phyloP scores from a whole-genome alignment of 129 eudicot species.

The Scalesia atractyloides region DNA sequence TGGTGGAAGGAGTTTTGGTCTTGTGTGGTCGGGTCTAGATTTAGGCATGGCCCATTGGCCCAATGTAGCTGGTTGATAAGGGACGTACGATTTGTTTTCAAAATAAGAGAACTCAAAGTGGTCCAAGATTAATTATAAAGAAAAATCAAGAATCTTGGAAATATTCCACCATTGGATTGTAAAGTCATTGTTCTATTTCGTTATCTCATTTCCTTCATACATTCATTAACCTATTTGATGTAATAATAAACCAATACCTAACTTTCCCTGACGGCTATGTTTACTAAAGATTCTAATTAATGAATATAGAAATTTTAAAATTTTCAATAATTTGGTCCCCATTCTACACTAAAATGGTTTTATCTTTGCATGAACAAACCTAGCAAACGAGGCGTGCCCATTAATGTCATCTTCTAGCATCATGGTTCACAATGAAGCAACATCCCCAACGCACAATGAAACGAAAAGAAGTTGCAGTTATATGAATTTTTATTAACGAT shows the following conservation, averaged over 20 bases:
- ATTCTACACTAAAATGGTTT: not conserved
- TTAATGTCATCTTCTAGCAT: no score
- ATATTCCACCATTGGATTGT: not conserved
- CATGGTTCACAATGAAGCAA: no score
- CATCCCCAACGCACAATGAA: no score
- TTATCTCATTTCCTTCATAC: not conserved
- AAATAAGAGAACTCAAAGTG: not conserved
- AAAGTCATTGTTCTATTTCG: not conserved
- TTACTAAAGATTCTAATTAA: not conserved
- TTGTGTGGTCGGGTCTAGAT: slow-evolving; percentile 5
- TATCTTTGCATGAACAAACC: not conserved
- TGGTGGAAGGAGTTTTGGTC: not conserved
- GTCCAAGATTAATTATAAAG: not conserved
- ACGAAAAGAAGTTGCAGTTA: no score
- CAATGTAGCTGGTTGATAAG: not conserved
- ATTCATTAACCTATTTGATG: not conserved
- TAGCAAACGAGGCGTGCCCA: not conserved
- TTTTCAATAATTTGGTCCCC: slow-evolving; percentile 1
- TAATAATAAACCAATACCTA: not conserved
- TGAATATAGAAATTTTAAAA: not conserved
- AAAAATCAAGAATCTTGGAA: not conserved
- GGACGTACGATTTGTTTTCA: slow-evolving; percentile 8
- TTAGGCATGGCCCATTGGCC: slow-evolving; percentile 8
- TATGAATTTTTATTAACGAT: no score
- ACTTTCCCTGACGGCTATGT: not conserved